phyloP scores from a whole-genome alignment of 2,329 filamentous ascomycete genomes.

The Fusarium falciforme region DNA sequence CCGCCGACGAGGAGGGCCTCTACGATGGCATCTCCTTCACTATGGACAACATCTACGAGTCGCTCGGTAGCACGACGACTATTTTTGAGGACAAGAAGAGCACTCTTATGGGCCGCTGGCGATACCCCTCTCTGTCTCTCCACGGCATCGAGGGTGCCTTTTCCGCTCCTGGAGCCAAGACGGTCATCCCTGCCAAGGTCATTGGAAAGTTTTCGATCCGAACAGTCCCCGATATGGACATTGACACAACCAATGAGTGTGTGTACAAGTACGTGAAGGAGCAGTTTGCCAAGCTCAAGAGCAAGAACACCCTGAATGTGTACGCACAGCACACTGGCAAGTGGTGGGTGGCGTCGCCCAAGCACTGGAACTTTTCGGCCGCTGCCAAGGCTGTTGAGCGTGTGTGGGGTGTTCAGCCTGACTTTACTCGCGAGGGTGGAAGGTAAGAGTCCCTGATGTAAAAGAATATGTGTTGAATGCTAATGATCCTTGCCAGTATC shows the following conservation, averaged over 20 bases:
- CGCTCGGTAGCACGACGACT: constrained; percentile 87
- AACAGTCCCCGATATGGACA: constrained; percentile 97
- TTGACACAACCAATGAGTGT: constrained; percentile 84
- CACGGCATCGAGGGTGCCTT: constrained; percentile 97
- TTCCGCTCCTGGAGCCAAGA: constrained; percentile 93
- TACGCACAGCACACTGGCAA: constrained; percentile 90
- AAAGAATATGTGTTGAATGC: not conserved
- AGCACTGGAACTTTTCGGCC: constrained; percentile 98
- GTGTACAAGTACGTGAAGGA: constrained; percentile 88
- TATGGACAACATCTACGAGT: constrained; percentile 95
- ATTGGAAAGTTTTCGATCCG: constrained; percentile 98
- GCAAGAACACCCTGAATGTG: constrained; percentile 91
- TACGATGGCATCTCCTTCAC: constrained; percentile 93
- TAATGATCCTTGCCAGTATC: constrained; percentile 69
- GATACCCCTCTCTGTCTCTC: constrained; percentile 91
- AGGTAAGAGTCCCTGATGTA: constrained; percentile 63
- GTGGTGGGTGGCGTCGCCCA: constrained; percentile 98
- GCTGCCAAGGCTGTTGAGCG: constrained; percentile 96
- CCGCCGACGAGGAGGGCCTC: constrained; percentile 85
- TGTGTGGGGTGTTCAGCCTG: constrained; percentile 92
- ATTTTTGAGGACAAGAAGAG: constrained; percentile 90
- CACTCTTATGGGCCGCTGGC: constrained; percentile 96
- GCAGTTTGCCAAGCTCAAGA: constrained; percentile 85
- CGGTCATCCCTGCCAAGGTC: constrained; percentile 97
- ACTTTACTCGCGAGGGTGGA: constrained; percentile 96